Conservation (phyloP, 495 filamentous ascomycete genomes). For the Rhypophila decipiens region DNA sequence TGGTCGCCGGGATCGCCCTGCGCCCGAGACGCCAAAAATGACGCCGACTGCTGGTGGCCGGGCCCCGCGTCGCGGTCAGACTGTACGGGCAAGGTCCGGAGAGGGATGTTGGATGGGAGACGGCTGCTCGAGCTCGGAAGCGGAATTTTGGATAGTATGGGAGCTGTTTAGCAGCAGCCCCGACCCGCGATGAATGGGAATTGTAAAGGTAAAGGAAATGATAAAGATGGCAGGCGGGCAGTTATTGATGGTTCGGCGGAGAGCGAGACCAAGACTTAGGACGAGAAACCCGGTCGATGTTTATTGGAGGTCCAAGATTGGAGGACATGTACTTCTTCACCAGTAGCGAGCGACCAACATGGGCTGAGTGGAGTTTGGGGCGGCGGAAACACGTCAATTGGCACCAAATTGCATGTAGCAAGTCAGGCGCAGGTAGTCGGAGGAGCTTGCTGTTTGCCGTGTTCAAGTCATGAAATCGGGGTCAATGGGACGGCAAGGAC, state of each 20-base stretch:
- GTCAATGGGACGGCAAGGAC: too few species aligned
- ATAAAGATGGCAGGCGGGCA: background rate
- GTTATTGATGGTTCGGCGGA: background rate
- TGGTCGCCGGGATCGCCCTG: constrained; percentile 23
- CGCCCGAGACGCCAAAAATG: constrained; percentile 33
- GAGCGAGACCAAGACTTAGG: constrained; percentile 2
- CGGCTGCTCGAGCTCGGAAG: constrained; percentile 37
- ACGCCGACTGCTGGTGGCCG: constrained; percentile 27
- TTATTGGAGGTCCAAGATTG: background rate
- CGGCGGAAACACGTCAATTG: background rate
- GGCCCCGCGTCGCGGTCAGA: constrained; percentile 23
- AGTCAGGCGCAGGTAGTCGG: background rate
- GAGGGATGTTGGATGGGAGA: constrained; percentile 57
- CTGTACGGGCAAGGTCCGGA: constrained; percentile 46
- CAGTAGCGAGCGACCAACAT: background rate
- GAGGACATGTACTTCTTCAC: background rate
- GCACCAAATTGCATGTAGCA: background rate
- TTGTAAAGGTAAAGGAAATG: background rate
- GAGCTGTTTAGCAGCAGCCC: constrained; percentile 58
- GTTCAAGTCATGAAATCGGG: background rate
- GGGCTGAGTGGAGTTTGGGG: background rate
- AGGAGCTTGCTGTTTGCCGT: background rate
- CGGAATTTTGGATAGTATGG: constrained; percentile 50
- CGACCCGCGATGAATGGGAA: constrained; percentile 29
- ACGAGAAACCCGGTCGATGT: background rate